phyloP scores from a whole-genome alignment of 768 basidiomycete species.

The Pholiota molesta region DNA sequence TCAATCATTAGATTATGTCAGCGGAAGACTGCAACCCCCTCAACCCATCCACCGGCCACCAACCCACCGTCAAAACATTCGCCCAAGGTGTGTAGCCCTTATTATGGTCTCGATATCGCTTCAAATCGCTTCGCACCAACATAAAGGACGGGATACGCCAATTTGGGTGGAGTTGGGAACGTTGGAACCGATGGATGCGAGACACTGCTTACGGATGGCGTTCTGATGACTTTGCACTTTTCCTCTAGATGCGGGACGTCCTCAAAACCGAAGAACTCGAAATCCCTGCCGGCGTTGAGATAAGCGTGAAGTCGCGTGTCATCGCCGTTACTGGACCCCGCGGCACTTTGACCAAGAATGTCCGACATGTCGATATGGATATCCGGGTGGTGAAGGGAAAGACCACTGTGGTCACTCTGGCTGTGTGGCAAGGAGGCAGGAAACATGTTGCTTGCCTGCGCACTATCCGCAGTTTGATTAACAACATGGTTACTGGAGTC shows the following conservation, averaged over 20 bases:
- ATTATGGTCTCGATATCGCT: constrained; percentile 14
- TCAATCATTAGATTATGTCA: constrained; percentile 36
- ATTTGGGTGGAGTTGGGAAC: constrained; percentile 26
- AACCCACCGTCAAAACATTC: constrained; percentile 39
- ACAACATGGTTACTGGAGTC: constrained; percentile 97
- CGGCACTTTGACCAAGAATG: constrained; percentile 89
- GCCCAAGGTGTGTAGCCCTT: constrained; percentile 42
- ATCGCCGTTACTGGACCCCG: constrained; percentile 93
- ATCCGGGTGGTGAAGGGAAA: constrained; percentile 83
- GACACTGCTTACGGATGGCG: constrained; percentile 37
- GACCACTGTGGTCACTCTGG: constrained; percentile 80
- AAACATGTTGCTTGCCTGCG: constrained; percentile 99
- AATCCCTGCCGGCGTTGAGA: constrained; percentile 83
- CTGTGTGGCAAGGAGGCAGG: constrained; percentile 97
- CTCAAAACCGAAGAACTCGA: constrained; percentile 92
- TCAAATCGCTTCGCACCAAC: constrained; percentile 18
- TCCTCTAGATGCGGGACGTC: constrained; percentile 84
- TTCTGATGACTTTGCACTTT: constrained; percentile 30
- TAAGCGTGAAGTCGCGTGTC: constrained; percentile 87
- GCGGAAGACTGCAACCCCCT: constrained; percentile 26
- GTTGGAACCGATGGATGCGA: constrained; percentile 40
- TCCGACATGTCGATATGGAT: constrained; percentile 95
- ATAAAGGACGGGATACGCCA: constrained; percentile 20
- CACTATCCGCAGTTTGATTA: constrained; percentile 93
- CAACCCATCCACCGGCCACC: constrained; percentile 28